Percentiles rank a stretch among this genome's conserved stretches.
Evolutionary conservation across 163 green algal species (phyloP).

Genomic region (Volvox carteri): DNA sequence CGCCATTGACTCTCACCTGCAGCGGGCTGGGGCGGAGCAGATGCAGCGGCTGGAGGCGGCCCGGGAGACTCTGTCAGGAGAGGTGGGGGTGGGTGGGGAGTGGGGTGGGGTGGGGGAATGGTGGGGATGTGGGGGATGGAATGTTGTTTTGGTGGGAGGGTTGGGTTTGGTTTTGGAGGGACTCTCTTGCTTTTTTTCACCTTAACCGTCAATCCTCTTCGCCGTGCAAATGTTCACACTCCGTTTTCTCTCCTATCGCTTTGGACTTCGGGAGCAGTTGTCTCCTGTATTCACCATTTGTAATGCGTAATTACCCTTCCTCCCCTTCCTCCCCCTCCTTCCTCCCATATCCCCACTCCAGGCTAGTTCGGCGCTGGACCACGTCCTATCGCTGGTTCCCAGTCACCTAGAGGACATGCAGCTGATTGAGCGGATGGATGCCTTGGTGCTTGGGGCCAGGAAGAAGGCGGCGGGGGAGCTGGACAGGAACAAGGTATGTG

Average conservation of each 20-base stretch:
- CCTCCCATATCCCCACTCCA: background rate
- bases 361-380: constrained; percentile 13
- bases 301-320: background rate
- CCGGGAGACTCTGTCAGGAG: constrained; percentile 15
- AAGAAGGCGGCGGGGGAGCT: constrained; percentile 66
- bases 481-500: constrained; percentile 47
- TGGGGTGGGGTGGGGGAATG: background rate
- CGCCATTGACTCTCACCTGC: constrained; percentile 62
- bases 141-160: too few species aligned
- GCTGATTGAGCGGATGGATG: constrained; percentile 69
- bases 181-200: too few species aligned
- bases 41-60: constrained; percentile 39
- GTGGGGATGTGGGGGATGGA: background rate
- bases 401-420: constrained; percentile 73
- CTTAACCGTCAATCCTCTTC: too few species aligned
- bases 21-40: constrained; percentile 39
- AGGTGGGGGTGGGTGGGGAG: constrained; percentile 27
- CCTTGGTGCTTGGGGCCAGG: constrained; percentile 59
- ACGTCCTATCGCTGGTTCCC: constrained; percentile 66
- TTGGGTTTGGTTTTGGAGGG: too few species aligned
- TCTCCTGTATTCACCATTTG: too few species aligned
- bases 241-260: too few species aligned
- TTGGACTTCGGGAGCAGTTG: too few species aligned
- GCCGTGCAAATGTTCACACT: too few species aligned
- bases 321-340: background rate